phyloP scores from a whole-genome alignment of 2,329 filamentous ascomycete species.

The Nothophaeocryptopus gaeumannii region DNA sequence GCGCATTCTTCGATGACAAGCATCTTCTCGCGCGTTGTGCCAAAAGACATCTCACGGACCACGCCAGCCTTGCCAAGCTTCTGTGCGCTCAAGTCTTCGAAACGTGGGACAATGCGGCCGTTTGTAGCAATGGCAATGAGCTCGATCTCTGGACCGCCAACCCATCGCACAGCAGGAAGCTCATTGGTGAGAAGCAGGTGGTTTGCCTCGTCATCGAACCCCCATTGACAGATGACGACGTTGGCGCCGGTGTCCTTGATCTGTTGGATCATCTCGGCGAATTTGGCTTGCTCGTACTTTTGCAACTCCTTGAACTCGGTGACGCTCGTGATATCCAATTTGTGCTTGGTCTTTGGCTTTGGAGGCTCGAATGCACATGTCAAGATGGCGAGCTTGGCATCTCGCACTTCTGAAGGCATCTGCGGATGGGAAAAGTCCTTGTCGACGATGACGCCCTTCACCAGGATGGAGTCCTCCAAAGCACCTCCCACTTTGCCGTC shows the following conservation, averaged over 20 bases:
- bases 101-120: conserved; percentile 92
- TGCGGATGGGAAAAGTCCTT: conserved; percentile 99
- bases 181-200: conserved; percentile 94
- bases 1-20: conserved; percentile 98
- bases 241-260: conserved; percentile 98
- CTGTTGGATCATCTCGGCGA: conserved; percentile 96
- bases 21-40: conserved; percentile 99
- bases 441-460: conserved; percentile 97
- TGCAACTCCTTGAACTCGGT: conserved; percentile 99
- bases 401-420: conserved; percentile 92
- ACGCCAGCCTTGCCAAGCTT: conserved; percentile 89
- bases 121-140: conserved; percentile 98
- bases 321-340: conserved; percentile 93
- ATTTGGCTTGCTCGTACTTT: conserved; percentile 92
- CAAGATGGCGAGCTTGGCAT: conserved; percentile 95
- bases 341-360: conserved; percentile 99
- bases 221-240: conserved; percentile 98
- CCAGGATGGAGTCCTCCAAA: conserved; percentile 87
- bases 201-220: conserved; percentile 98
- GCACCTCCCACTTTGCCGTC: conserved; percentile 96
- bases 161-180: conserved; percentile 94
- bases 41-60: conserved; percentile 93
- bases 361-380: conserved; percentile 98
- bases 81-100: conserved; percentile 86
- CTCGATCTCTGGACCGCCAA: conserved; percentile 96